Conservation (phyloP, 306 rosid species). For the Prunus armeniaca region DNA sequence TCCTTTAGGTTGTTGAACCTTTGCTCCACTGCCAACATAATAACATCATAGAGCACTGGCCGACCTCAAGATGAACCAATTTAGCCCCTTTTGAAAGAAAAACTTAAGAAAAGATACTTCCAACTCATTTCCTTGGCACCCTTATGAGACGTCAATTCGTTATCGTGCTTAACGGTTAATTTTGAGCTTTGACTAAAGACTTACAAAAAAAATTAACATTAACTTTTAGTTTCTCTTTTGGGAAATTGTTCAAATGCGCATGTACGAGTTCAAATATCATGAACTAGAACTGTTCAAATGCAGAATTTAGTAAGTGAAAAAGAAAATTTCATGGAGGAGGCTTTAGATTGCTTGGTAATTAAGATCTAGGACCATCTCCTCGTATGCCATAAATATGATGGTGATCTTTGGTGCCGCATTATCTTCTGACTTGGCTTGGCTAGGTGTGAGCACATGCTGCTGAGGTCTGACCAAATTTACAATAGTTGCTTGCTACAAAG, state of each 20-base stretch:
- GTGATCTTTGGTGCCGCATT: not conserved
- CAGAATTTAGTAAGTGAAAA: not conserved
- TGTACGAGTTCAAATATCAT: not conserved
- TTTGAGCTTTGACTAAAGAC: not conserved
- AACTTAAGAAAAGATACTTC: not conserved
- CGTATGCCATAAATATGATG: not conserved
- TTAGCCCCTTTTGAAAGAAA: not conserved
- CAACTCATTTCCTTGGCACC: not conserved
- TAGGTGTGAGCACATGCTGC: conserved; percentile 7
- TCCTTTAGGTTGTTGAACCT: not conserved
- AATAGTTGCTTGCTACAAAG: not conserved
- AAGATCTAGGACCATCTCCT: not conserved
- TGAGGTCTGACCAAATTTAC: conserved; percentile 4
- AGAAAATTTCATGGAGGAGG: not conserved
- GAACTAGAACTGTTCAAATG: not conserved
- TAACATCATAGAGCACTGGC: not conserved
- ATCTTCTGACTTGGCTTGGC: conserved; percentile 1
- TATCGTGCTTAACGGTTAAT: not conserved
- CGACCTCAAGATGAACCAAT: not conserved
- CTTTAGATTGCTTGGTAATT: not conserved
- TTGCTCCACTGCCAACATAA: not conserved
- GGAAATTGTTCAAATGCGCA: not conserved
- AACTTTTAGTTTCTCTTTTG: not conserved
- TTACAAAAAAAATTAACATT: not conserved
- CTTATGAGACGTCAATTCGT: not conserved